Conservation (phyloP, 1,284 basidiomycete genomes). For the Golubevia pallescens region DNA sequence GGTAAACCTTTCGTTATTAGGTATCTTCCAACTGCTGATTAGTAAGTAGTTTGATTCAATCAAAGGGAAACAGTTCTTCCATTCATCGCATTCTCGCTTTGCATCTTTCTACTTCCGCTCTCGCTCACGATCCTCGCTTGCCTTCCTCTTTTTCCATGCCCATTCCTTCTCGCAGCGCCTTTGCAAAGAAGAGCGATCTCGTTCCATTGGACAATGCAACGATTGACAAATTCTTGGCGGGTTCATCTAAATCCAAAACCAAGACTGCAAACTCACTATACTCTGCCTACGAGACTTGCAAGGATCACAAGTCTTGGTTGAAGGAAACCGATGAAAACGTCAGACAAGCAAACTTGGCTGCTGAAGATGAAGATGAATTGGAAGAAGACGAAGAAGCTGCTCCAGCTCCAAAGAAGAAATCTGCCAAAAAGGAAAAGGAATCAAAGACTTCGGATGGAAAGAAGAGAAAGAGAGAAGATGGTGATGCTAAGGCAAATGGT, state of each 20-base stretch:
- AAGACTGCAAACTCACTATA: not conserved
- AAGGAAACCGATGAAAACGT: not conserved
- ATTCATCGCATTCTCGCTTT: too few species aligned
- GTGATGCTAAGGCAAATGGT: slow-evolving; percentile 27
- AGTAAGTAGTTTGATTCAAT: too few species aligned
- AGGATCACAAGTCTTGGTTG: not conserved
- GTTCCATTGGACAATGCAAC: not conserved
- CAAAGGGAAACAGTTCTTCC: too few species aligned
- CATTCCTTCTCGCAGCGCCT: not conserved
- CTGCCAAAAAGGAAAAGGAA: slow-evolving; percentile 69
- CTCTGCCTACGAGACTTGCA: not conserved
- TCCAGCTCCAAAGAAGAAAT: too few species aligned
- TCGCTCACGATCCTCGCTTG: not conserved
- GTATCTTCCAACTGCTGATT: too few species aligned
- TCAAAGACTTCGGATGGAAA: slow-evolving; percentile 70
- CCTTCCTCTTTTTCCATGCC: not conserved
- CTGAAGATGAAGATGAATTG: not conserved
- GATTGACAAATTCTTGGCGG: not conserved
- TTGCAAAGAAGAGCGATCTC: not conserved
- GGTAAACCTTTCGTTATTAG: too few species aligned
- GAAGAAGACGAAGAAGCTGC: not conserved
- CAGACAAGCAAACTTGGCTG: not conserved
- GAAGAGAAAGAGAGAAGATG: slow-evolving; percentile 67
- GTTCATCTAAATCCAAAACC: not conserved
- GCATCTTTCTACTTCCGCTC: not conserved